A percentile compares a stretch with the other conserved stretches of the same genome.
Evolutionary conservation across 208 protist species (phyloP).

Genomic region (Acanthamoeba castellanii): DNA sequence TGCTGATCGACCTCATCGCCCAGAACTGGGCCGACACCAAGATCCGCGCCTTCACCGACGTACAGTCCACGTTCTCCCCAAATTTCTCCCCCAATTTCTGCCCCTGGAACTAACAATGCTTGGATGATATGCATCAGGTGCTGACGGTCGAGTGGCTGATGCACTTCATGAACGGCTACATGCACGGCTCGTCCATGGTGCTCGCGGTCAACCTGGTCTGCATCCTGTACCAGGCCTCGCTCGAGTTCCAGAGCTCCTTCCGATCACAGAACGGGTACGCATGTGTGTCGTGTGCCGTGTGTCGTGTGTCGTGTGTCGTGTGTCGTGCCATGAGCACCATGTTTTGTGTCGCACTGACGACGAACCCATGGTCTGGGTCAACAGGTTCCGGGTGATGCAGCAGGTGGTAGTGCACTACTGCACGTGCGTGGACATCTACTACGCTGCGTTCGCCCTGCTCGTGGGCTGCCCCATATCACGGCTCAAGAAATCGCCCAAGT

Average conservation of each 20-base stretch:
- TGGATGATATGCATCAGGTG: background rate
- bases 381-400: constrained; percentile 64
- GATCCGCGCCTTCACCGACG: constrained; percentile 48
- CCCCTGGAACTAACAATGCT: no score
- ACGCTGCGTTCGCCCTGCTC: constrained; percentile 45
- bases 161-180: constrained; percentile 73
- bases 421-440: constrained; percentile 71
- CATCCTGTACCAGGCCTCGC: constrained; percentile 59
- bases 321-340: no score
- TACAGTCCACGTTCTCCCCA: background rate
- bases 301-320: background rate
- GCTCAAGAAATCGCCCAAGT: constrained; percentile 26
- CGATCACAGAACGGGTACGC: constrained; percentile 49
- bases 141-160: constrained; percentile 67
- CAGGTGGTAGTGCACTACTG: constrained; percentile 58
- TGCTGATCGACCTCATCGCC: constrained; percentile 64
- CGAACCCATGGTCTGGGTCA: background rate
- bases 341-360: background rate
- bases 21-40: constrained; percentile 57
- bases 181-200: constrained; percentile 67
- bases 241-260: constrained; percentile 65
- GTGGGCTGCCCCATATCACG: constrained; percentile 44
- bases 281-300: background rate
- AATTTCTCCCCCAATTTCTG: background rate
- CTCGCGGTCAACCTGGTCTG: constrained; percentile 54